Evolutionary conservation across 306 rosid genomes (phyloP).

Genomic region (Inga oerstediana): DNA sequence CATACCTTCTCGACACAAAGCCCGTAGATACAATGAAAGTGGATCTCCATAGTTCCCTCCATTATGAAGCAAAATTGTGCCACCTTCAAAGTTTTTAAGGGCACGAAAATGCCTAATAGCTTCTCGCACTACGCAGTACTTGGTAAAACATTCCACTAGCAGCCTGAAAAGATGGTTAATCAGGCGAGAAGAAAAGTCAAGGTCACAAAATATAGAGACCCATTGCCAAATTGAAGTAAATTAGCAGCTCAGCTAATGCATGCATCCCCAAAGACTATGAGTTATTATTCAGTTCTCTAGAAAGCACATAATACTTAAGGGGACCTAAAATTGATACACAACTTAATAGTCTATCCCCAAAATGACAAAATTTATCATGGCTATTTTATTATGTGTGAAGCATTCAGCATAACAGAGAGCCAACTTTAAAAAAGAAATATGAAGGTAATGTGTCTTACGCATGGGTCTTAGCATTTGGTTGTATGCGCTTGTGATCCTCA

Average conservation of each 20-base stretch:
- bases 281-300: slow-evolving; percentile 13
- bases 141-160: slow-evolving; percentile 94
- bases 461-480: slow-evolving; percentile 86
- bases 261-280: slow-evolving; percentile 15
- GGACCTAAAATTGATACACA: slow-evolving; percentile 12
- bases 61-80: slow-evolving; percentile 67
- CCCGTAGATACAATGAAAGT: slow-evolving; percentile 91
- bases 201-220: slow-evolving; percentile 3
- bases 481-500: slow-evolving; percentile 87
- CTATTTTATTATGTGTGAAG: neutral
- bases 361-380: neutral
- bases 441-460: slow-evolving; percentile 56
- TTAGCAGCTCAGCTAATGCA: slow-evolving; percentile 26
- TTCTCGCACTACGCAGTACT: slow-evolving; percentile 86
- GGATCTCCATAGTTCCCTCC: slow-evolving; percentile 93
- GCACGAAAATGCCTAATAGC: slow-evolving; percentile 98
- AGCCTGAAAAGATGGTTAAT: slow-evolving; percentile 54
- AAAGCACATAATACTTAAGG: slow-evolving; percentile 7
- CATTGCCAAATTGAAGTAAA: neutral
- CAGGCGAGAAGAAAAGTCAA: slow-evolving; percentile 27
- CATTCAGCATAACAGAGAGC: slow-evolving; percentile 15
- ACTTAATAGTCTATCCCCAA: slow-evolving; percentile 14
- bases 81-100: slow-evolving; percentile 72
- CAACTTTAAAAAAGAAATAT: slow-evolving; percentile 16
- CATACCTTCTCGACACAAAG: slow-evolving; percentile 90